These are phyloP conservation scores for Pythium scleroteichum DNA, from an alignment of 352 stramenopile species.

Conservation along the genomic window DNA sequence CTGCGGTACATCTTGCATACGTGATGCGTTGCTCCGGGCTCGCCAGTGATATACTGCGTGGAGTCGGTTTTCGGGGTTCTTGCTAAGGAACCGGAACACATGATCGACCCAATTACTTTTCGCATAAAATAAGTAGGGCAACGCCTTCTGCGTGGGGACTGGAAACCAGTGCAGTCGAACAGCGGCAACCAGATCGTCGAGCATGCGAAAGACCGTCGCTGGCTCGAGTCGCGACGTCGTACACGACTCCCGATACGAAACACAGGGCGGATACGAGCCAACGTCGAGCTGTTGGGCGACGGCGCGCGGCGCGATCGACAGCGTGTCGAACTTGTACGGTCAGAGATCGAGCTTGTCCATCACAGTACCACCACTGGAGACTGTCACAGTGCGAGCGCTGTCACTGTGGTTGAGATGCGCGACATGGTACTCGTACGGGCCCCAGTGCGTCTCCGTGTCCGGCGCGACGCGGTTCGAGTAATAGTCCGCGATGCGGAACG, in stretches of 20 bases:
- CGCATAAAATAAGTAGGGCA: constrained; percentile 10
- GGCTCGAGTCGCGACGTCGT: constrained; percentile 23
- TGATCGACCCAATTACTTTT: constrained; percentile 35
- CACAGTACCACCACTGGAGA: neutral
- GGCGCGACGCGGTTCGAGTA: neutral
- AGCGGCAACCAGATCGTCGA: constrained; percentile 33
- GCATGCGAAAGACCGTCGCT: constrained; percentile 33
- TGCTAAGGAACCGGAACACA: constrained; percentile 2
- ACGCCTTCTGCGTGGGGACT: neutral
- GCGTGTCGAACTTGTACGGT: constrained; percentile 16
- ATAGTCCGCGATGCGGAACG: neutral
- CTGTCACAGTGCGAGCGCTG: neutral
- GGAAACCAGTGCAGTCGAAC: constrained; percentile 13
- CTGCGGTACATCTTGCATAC: neutral
- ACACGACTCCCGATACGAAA: constrained; percentile 27
- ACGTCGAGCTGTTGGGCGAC: constrained; percentile 10
- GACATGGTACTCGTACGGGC: constrained; percentile 13
- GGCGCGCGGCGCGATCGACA: constrained; percentile 7
- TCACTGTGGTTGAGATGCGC: constrained; percentile 3
- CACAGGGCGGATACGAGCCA: constrained; percentile 25
- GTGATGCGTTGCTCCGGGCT: neutral
- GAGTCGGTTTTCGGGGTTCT: constrained; percentile 3
- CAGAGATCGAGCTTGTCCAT: neutral
- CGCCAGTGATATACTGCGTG: constrained; percentile 3
- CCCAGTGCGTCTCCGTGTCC: neutral